Evolutionary conservation across 331 rosid species (phyloP).

Genomic region (Pyrus hybrid): DNA sequence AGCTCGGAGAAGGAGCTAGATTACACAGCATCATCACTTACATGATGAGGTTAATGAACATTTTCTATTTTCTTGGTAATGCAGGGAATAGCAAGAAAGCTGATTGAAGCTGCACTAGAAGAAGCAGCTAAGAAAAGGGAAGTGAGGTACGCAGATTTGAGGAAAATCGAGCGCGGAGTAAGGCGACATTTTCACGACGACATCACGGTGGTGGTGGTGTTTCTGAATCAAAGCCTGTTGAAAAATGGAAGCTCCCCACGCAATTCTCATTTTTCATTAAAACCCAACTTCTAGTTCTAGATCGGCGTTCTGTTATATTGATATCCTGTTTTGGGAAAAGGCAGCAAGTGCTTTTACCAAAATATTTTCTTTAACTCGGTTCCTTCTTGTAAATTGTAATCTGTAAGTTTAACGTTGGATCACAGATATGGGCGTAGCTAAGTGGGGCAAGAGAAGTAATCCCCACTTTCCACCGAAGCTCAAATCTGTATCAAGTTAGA

Average conservation of each 20-base stretch:
- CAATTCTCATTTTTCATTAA: conserved; percentile 48
- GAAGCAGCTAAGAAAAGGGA: conserved; percentile 92
- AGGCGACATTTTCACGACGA: conserved; percentile 95
- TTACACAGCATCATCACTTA: not conserved
- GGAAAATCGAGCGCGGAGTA: conserved; percentile 70
- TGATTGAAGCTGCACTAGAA: conserved; percentile 68
- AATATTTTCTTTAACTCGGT: not conserved
- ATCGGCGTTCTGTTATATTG: not conserved
- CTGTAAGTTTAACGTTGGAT: not conserved
- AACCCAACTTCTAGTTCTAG: conserved; percentile 16
- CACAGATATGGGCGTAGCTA: not conserved
- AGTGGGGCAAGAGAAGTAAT: not conserved
- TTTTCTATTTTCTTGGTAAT: not conserved
- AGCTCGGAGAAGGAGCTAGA: not conserved
- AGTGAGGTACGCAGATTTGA: conserved; percentile 68
- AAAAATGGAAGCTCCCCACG: conserved; percentile 27
- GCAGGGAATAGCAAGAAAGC: conserved; percentile 85
- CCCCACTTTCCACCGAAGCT: not conserved
- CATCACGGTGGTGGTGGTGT: conserved; percentile 66
- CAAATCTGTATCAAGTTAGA: not conserved
- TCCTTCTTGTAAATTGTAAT: not conserved
- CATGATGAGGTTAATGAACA: not conserved
- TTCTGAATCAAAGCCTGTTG: conserved; percentile 32
- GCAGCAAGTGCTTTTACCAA: not conserved
- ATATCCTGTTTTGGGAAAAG: not conserved